These are phyloP conservation scores for Candida smagusa DNA, from an alignment of 1,139 yeast genomes.

Conservation along the genomic window DNA sequence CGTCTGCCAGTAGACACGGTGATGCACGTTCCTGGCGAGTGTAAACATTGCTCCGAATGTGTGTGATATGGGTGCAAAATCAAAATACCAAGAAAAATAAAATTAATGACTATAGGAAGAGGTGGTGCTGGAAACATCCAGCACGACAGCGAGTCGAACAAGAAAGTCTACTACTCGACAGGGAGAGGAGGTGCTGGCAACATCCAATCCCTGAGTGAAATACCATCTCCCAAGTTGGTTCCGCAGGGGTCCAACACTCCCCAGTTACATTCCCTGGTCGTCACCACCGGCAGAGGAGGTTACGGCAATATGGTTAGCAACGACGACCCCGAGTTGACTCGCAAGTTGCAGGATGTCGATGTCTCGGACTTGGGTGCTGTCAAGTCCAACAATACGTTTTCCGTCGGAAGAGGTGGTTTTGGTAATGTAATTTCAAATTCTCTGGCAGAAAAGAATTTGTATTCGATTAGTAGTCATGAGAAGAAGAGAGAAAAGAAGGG, in stretches of 20 bases:
- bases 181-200: conserved; percentile 86
- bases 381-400: conserved; percentile 37
- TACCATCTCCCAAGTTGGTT: conserved; percentile 52
- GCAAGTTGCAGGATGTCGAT: conserved; percentile 72
- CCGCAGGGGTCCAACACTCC: conserved; percentile 69
- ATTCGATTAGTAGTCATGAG: conserved; percentile 16
- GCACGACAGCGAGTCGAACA: conserved; percentile 16
- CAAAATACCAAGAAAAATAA: conserved; percentile 1
- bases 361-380: conserved; percentile 32
- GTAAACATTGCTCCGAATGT: too few relatives aligned
- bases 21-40: too few relatives aligned
- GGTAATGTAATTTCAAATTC: conserved; percentile 41
- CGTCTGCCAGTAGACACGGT: too few relatives aligned
- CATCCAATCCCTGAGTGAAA: conserved; percentile 43
- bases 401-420: conserved; percentile 49
- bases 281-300: conserved; percentile 80
- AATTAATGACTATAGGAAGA: conserved; percentile 17
- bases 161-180: conserved; percentile 50
- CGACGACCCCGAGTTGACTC: conserved; percentile 56
- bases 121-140: conserved; percentile 27
- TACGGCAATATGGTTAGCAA: conserved; percentile 74
- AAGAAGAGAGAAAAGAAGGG: conserved; percentile 19
- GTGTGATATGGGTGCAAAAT: too few relatives aligned
- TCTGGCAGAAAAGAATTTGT: conserved; percentile 11
- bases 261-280: conserved; percentile 51